Base-by-base conservation (phyloP, 78 protist genomes). In the Polysphondylium violaceum region DNA sequence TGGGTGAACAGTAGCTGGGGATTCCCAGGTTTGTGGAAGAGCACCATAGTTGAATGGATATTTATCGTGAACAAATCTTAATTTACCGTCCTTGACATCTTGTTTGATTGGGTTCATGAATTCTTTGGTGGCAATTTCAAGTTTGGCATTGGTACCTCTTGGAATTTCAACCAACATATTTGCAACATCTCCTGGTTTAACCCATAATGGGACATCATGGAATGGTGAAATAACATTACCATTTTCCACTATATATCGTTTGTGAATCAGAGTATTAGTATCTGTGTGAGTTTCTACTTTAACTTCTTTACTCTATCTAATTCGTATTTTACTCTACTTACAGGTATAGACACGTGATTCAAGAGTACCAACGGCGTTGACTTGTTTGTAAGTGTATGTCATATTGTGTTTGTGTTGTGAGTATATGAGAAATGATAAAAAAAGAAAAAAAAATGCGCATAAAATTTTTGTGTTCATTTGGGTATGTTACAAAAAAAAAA, bases 41-140 rank as follows among this genome's bases (percentile, higher is more conserved):
- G 97, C 97, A 63, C 98, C 98, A 88, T 97, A 97, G 97, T 97
- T 97, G 96, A 93, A 96, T 72, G 94, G 90, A 77, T 96, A 96
- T 64, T 96, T 94, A 90, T 93, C 93, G 68, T 96, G 91, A 56
- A 94, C 95, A 56, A 61, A 92, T 59, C 98, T 94, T 23, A 95
- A 74, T 78, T 88, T 73, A 71, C 95, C 95, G 36, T 91, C 95
- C 94, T 95, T 95, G 47, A 53, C 77, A 76, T 96, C 98, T 88
- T 96, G 98, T 78, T 56, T 53, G 96, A 96, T 94, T 68, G 98
- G 98, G 93, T 95, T 93, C 72, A 91, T 76, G 12, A 53, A 50
- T n/a, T 56, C 94, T 76, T 83, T 89, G 33, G 60, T 89, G 69
- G 75, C 44, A 87, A 96, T 95, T 87, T 96, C 98, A 79, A 96